phyloP scores from a whole-genome alignment of 768 basidiomycete genomes.

The Pleurotus salmoneostramineus region DNA sequence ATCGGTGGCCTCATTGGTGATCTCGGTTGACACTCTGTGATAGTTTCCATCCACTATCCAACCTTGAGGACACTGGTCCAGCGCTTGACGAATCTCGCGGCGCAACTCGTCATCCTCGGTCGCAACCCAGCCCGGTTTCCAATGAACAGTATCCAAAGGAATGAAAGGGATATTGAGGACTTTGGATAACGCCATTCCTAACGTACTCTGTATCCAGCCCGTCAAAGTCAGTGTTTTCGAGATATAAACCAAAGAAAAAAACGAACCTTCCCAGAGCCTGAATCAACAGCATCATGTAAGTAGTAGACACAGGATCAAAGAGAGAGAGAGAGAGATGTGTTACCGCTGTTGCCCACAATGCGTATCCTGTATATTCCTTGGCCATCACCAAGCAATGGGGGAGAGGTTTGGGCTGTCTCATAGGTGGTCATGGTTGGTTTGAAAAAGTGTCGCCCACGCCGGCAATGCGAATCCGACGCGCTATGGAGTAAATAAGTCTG shows the following conservation, averaged over 20 bases:
- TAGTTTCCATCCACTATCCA: slow-evolving; percentile 59
- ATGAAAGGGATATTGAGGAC: slow-evolving; percentile 43
- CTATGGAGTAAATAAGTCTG: background rate
- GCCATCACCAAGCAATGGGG: slow-evolving; percentile 39
- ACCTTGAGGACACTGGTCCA: slow-evolving; percentile 28
- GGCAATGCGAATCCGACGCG: no score
- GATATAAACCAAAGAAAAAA: background rate
- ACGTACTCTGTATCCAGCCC: slow-evolving; percentile 36
- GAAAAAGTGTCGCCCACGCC: no score
- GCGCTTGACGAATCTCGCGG: slow-evolving; percentile 20
- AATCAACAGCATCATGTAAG: background rate
- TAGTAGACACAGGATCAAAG: background rate
- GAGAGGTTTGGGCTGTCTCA: background rate
- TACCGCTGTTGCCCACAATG: slow-evolving; percentile 52
- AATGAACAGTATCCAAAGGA: slow-evolving; percentile 42
- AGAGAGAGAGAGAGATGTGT: slow-evolving; percentile 7
- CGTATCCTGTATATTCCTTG: slow-evolving; percentile 43
- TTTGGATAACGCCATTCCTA: slow-evolving; percentile 36
- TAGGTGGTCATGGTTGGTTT: background rate
- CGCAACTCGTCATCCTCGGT: slow-evolving; percentile 25
- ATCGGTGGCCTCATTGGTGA: slow-evolving; percentile 41
- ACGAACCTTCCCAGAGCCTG: slow-evolving; percentile 29
- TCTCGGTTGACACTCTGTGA: slow-evolving; percentile 22
- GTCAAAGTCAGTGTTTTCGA: background rate
- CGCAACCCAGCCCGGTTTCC: slow-evolving; percentile 45